These are phyloP conservation scores for Zasmidium cellare DNA, from an alignment of 2,329 filamentous ascomycete species.

Conservation along the genomic window DNA sequence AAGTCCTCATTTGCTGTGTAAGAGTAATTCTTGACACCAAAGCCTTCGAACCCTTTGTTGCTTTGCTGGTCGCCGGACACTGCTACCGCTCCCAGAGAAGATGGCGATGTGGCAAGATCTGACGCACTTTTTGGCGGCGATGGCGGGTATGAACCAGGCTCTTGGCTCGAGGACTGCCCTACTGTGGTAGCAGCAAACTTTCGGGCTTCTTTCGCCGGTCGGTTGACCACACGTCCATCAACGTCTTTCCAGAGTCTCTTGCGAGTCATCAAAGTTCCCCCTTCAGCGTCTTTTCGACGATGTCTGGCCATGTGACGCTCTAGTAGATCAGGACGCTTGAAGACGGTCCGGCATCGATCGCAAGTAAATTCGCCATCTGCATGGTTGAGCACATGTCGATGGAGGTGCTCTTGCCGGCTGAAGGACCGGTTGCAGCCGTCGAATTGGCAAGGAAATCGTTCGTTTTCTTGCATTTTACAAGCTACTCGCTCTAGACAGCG, in stretches of 20 bases:
- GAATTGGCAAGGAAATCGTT: slow-evolving; percentile 42
- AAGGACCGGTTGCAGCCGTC: slow-evolving; percentile 55
- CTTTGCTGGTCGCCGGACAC: not conserved
- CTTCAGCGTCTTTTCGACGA: slow-evolving; percentile 57
- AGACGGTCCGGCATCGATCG: slow-evolving; percentile 60
- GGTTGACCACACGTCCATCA: slow-evolving; percentile 54
- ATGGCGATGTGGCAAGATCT: not conserved
- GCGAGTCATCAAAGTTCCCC: slow-evolving; percentile 55
- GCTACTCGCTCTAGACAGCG: too few relatives aligned
- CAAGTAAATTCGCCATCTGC: slow-evolving; percentile 57
- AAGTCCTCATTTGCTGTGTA: slow-evolving; percentile 20
- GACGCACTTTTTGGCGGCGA: slow-evolving; percentile 18
- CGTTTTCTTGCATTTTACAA: too few relatives aligned
- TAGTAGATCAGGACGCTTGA: slow-evolving; percentile 62
- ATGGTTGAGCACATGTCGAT: slow-evolving; percentile 60
- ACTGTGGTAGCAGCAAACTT: not conserved
- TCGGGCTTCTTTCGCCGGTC: slow-evolving; percentile 23
- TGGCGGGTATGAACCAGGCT: slow-evolving; percentile 4
- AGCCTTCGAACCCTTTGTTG: too few relatives aligned
- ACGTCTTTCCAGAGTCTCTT: slow-evolving; percentile 58
- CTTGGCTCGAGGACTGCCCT: not conserved
- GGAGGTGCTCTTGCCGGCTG: slow-evolving; percentile 59
- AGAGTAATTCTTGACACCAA: not conserved
- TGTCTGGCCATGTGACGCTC: slow-evolving; percentile 59
- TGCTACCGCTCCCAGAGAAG: too few relatives aligned